phyloP scores from a whole-genome alignment of 768 basidiomycete species.

The Amanita thiersii region DNA sequence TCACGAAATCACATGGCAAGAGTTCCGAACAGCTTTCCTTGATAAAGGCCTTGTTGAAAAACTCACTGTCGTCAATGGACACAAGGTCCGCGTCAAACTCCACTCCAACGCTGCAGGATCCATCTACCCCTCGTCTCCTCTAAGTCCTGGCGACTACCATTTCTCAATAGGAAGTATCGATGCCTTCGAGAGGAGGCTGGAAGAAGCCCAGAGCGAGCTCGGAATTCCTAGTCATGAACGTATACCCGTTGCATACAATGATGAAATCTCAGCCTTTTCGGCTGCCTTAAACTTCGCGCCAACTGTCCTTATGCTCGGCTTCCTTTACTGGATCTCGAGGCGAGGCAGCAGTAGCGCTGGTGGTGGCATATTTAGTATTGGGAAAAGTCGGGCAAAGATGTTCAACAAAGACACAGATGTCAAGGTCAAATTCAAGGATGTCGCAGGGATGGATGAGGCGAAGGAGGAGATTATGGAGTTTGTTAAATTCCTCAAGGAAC shows the following conservation, averaged over 20 bases:
- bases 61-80: conserved; percentile 85
- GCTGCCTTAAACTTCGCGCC: conserved; percentile 88
- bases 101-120: conserved; percentile 83
- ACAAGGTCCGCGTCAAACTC: conserved; percentile 84
- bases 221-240: conserved; percentile 89
- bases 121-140: conserved; percentile 56
- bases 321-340: conserved; percentile 83
- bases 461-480: conserved; percentile 99
- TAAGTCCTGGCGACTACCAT: conserved; percentile 62
- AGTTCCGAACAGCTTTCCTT: conserved; percentile 95
- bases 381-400: conserved; percentile 88
- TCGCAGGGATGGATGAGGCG: conserved; percentile 99
- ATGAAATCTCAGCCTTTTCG: conserved; percentile 81
- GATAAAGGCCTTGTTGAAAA: conserved; percentile 95
- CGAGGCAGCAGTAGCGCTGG: conserved; percentile 58
- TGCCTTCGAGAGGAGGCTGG: conserved; percentile 90
- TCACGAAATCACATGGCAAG: conserved; percentile 98
- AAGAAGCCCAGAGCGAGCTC: conserved; percentile 88
- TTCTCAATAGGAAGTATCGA: conserved; percentile 99
- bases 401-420: conserved; percentile 98
- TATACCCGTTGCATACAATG: conserved; percentile 94
- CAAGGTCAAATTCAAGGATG: conserved; percentile 89
- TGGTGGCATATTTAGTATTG: conserved; percentile 94
- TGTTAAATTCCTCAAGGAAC: conserved; percentile 97
- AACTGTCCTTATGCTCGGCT: conserved; percentile 85